Evolutionary conservation across 352 stramenopile species (phyloP), one percentile per base, ranked within the genome.

Genomic region (Globisporangium megalacanthum): DNA sequence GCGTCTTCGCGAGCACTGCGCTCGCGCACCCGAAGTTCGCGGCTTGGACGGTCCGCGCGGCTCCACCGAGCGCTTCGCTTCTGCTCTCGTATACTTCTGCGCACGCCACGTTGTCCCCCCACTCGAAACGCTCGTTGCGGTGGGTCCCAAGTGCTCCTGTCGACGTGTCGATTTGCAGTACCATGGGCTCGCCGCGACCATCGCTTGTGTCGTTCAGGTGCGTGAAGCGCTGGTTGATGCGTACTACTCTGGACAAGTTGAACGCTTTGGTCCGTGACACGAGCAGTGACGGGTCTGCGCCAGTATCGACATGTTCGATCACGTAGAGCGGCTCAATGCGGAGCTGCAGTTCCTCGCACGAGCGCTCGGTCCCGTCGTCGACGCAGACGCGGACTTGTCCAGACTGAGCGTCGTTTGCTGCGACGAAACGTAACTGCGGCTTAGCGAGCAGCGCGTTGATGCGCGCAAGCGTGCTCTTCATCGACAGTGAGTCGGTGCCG

Each of bases 401-500:
- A 22, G 20, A 14, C 37, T 15, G 15, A 25, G 22, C 36, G 13
- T 15, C 15, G 14, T 54, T 35, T 10, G 56, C 13, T 22, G 63
- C 52, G 20, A 64, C 14, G 54, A 80, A 47, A 37, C 68, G 58
- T 25, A 80, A 50, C 19, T 66, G 29, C 19, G 66, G 55, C 29
- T 68, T 53, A 8, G 63, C 15, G 17, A 78, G 61, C 41, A 80
- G 50, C 3, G 14, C 58, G 45, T 77, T 75, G 48, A 80, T 36
- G 29, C 58, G 72, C 20, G 36, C 48, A 33, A 73, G 52, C 4
- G 54, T 61, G 44, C 61, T 72, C 52, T 42, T 64, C 10, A 75
- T 14, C 4, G 44, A 62, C 17, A 70, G 31, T 29, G 44, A 70
- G 4, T n/a, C 47, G 10, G 20, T 50, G 8, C 33, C 57, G 4